Base-by-base conservation (phyloP, 768 basidiomycete species). In the Mycena rosella region DNA sequence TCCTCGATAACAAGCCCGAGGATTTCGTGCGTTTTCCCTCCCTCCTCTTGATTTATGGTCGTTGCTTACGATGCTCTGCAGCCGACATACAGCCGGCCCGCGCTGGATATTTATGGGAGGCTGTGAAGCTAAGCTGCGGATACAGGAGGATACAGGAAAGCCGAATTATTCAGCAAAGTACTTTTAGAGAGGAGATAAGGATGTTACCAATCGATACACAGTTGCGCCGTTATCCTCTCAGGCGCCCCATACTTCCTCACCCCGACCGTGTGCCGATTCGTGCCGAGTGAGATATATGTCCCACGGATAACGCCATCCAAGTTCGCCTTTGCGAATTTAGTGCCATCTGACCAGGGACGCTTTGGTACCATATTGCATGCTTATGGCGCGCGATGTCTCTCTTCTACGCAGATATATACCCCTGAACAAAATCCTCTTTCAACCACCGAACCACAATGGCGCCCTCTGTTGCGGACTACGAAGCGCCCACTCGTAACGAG, bases 1-100 rank as follows among this genome's bases (percentile, higher is more conserved):
- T 94, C 69, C 74, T 95, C 60, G 84, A 83, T 66, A 91, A 86
- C 36, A 77, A 93, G 60, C 89, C 89, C 20, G 93, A 91, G 81
- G 38, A 29, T 22, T 57, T 58, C 80, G 82, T 79, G 68, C 76
- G 14, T 60, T 56, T 52, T 38, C 32, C 40, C 6, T 49, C 36
- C 13, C 40, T 18, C 49, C 14, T 20, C 11, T 8, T 17, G 42
- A 10, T 4, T 3, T 18, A 4, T 15, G 38, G 17, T 15, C 10
- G 32, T 47, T 55, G 13, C 27, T 38, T 18, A 24, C 15, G 38
- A 14, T 15, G 47, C 18, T 18, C 9, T 18, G 30, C 61, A 76
- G 78, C 59, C 62, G 40, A 75, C 74, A n/a, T 69, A 69, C 51
- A 73, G 75, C 6, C 60, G 53, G 60, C 73, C 73, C 27, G 45